Base-by-base conservation (phyloP, 805 yeast genomes). In the Lipomyces kockii region DNA sequence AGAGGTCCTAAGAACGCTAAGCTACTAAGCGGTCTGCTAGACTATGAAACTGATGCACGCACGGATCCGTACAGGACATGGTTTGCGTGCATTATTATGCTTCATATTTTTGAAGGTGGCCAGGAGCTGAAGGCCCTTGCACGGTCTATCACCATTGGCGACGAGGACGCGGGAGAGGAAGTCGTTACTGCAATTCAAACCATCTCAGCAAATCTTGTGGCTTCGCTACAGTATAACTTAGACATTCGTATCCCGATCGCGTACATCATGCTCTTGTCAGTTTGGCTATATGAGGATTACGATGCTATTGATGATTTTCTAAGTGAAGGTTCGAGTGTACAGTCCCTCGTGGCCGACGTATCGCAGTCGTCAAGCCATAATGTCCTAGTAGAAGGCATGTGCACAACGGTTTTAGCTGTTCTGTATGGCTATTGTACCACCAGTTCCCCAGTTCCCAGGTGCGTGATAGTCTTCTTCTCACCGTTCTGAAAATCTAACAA, bases 11-110 rank as follows among this genome's bases (percentile, higher is more conserved):
- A 65, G 39, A 58, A 63, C 61, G 88, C 86, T 2, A 92, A 92
- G 75, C 78, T 95, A 0, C 87, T 95, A 65, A 80, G 86, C 32
- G 84, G 89, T 0, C 77, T 95, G 6, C 83, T 92, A 71, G 94
- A 90, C 70, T 91, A 90, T 73, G 94, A 93, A 71, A 85, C 87
- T 2, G 89, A 87, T 25, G 76, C 83, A 59, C 85, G 87, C 63
- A 78, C 93, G 43, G 94, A 95, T 72, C 98, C 99, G 0, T 95
- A 92, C 76, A 86, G 87, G 73, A 78, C 87, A 0, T 95, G 97
- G 95, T 93, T 94, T 78, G 86, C 97, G 0, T 81, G 90, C 1
- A 84, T 87, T 3, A 80, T 91, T 3, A 76, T 94, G 27, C 81
- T 89, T 55, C 85, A 84, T 63, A 76, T 92, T 1, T 84, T 92